Percentiles rank a stretch among this genome's conserved stretches.
These are phyloP conservation scores for Cystofilobasidium macerans DNA, from an alignment of 768 basidiomycete species.

Conservation along the genomic window DNA sequence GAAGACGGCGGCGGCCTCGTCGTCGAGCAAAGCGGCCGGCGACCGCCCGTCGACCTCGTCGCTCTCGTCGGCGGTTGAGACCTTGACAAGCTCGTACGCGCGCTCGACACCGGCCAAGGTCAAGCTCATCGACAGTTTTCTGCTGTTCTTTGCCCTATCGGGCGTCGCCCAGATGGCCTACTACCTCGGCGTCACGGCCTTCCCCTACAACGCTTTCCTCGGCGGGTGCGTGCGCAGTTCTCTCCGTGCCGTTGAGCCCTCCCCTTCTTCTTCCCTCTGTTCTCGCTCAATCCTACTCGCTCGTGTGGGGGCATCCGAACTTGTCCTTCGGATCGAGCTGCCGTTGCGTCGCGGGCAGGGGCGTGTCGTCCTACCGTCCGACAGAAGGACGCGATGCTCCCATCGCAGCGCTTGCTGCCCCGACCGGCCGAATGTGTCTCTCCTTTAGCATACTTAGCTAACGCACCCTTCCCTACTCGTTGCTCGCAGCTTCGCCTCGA, in stretches of 20 bases:
- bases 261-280: neutral
- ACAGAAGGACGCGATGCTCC: no score
- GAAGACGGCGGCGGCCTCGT: neutral
- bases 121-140: slow-evolving; percentile 87
- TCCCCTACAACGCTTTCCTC: slow-evolving; percentile 94
- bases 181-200: slow-evolving; percentile 80
- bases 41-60: neutral
- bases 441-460: no score
- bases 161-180: slow-evolving; percentile 85
- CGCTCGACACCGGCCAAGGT: slow-evolving; percentile 68
- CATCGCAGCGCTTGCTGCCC: no score
- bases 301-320: no score
- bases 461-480: neutral
- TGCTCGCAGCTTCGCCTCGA: slow-evolving; percentile 64
- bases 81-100: slow-evolving; percentile 66
- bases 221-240: slow-evolving; percentile 53
- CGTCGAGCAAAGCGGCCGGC: no score
- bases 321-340: no score
- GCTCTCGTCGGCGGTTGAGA: slow-evolving; percentile 31
- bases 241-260: no score
- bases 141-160: slow-evolving; percentile 80
- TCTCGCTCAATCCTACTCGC: no score
- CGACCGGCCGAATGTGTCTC: no score
- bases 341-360: no score
- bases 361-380: no score